Evolutionary conservation across 176 grass and related monocot species (phyloP).

Genomic region (Juncus inflexus): DNA sequence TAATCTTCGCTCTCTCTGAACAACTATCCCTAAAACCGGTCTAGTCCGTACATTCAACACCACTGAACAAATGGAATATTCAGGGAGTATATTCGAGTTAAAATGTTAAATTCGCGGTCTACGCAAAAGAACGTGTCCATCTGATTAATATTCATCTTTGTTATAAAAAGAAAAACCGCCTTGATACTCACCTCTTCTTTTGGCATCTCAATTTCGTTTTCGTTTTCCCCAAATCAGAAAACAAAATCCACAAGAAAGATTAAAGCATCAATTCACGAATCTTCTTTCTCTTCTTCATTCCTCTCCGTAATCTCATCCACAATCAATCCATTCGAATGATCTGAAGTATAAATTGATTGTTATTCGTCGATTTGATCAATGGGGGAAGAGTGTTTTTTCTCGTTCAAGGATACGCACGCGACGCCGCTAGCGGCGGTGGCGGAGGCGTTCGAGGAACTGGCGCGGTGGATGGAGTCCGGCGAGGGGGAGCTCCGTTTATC

Average conservation of each 20-base stretch:
- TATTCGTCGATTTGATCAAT: neutral
- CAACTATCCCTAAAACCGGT: neutral
- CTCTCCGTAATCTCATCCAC: no score
- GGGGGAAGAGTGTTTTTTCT: conserved; percentile 13
- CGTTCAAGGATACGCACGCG: conserved; percentile 31
- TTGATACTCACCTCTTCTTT: neutral
- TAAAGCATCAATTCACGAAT: neutral
- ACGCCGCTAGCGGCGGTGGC: conserved; percentile 60
- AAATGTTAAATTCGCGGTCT: neutral
- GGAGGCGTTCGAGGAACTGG: conserved; percentile 79
- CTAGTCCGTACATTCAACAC: neutral
- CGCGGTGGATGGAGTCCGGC: conserved; percentile 39
- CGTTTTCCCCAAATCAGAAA: neutral
- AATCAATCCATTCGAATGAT: neutral
- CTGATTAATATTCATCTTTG: neutral
- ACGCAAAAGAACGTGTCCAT: neutral
- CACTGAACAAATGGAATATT: no score
- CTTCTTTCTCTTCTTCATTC: conserved; percentile 5
- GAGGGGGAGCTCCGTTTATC: conserved; percentile 50
- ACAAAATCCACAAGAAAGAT: neutral
- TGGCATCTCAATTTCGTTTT: conserved; percentile 3
- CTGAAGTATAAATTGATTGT: conserved; percentile 1
- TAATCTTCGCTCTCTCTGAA: neutral
- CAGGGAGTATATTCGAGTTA: no score
- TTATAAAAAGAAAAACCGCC: conserved; percentile 11